Percentiles rank a stretch among this genome's conserved stretches.
Conservation (phyloP, 306 rosid genomes). For the Crotalaria pallida region DNA sequence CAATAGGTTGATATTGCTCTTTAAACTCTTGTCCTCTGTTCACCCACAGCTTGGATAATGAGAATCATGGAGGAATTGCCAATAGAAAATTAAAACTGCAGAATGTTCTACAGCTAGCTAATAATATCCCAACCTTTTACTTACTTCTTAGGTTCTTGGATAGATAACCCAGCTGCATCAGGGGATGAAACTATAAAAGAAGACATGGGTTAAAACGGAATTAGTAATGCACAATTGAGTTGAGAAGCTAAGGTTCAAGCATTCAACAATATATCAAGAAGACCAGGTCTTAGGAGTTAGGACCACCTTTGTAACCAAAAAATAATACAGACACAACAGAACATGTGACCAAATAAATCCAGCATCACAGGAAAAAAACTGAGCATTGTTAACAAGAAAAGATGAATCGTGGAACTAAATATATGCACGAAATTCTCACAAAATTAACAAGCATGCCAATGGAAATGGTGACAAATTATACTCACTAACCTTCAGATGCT, state of each 20-base stretch:
- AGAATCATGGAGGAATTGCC: constrained; percentile 15
- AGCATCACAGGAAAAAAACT: not conserved
- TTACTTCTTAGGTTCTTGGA: constrained; percentile 39
- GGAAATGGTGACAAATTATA: constrained; percentile 11
- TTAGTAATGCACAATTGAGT: constrained; percentile 5
- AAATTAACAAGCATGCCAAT: constrained; percentile 7
- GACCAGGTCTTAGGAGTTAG: not conserved
- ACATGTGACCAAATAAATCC: not conserved
- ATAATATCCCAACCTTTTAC: constrained; percentile 27
- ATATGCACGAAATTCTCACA: not conserved
- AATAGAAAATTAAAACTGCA: constrained; percentile 19
- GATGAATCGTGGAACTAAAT: constrained; percentile 1
- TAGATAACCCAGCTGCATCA: constrained; percentile 31
- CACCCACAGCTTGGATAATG: constrained; percentile 19
- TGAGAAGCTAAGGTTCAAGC: constrained; percentile 3
- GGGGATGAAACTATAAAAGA: not conserved
- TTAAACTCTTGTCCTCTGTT: constrained; percentile 25
- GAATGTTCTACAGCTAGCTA: not conserved
- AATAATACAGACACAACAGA: not conserved
- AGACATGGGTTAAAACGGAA: constrained; percentile 2
- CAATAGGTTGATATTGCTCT: constrained; percentile 23
- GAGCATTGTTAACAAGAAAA: not conserved
- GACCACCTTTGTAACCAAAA: not conserved
- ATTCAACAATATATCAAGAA: not conserved
- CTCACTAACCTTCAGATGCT: constrained; percentile 71